Evolutionary conservation across 352 stramenopile genomes (phyloP).

Genomic region (Globisporangium viniferum): DNA sequence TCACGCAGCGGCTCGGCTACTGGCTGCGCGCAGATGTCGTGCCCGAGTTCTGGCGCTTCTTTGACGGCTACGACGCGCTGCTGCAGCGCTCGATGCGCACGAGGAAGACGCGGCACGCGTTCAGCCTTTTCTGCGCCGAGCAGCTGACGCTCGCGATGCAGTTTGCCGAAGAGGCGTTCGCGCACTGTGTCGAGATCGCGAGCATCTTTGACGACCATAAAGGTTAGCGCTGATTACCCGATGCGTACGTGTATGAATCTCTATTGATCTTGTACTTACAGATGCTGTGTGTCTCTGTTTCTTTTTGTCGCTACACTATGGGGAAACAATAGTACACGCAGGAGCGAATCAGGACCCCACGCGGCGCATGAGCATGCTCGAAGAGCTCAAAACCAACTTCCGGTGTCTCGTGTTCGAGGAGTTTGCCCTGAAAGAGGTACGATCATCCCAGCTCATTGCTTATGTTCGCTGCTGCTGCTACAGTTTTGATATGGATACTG

Average conservation of each 20-base stretch:
- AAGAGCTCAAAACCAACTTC: slow-evolving; percentile 46
- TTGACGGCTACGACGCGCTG: slow-evolving; percentile 26
- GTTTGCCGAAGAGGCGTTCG: slow-evolving; percentile 68
- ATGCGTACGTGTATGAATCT: neutral
- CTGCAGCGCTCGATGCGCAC: slow-evolving; percentile 18
- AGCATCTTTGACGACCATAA: slow-evolving; percentile 47
- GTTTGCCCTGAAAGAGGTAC: slow-evolving; percentile 21
- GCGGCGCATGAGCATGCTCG: slow-evolving; percentile 33
- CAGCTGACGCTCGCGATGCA: slow-evolving; percentile 69
- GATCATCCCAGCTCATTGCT: neutral
- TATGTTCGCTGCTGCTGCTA: neutral
- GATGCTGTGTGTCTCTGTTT: neutral
- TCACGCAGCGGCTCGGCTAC: slow-evolving; percentile 57
- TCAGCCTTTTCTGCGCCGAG: slow-evolving; percentile 53
- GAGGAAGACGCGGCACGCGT: slow-evolving; percentile 23
- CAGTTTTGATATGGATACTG: neutral
- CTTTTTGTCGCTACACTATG: neutral
- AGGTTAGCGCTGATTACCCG: neutral
- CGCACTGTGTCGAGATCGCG: slow-evolving; percentile 60
- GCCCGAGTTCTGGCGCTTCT: slow-evolving; percentile 64
- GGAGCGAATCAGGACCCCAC: neutral
- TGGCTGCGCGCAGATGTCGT: slow-evolving; percentile 64
- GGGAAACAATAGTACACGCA: neutral
- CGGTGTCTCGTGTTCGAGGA: slow-evolving; percentile 59
- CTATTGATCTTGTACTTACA: neutral